A percentile compares a stretch with the other conserved stretches of the same genome.
These are phyloP conservation scores for Trichophyton mentagrophytes DNA, from an alignment of 2,329 filamentous ascomycete genomes.

Conservation along the genomic window DNA sequence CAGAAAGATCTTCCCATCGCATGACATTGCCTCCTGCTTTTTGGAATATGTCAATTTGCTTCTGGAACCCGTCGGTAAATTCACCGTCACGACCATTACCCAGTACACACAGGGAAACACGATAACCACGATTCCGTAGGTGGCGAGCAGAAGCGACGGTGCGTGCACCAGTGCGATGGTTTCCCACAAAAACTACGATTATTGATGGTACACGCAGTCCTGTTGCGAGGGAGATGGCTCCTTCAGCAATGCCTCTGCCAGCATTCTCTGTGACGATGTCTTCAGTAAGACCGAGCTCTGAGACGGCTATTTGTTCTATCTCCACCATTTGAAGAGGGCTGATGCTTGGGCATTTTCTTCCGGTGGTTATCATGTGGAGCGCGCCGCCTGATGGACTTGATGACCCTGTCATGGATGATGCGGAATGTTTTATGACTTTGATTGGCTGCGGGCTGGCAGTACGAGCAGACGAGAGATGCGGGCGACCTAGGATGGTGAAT, in stretches of 20 bases:
- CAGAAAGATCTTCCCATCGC: conserved; percentile 46
- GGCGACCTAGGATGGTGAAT: conserved; percentile 24
- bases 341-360: conserved; percentile 45
- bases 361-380: conserved; percentile 43
- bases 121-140: conserved; percentile 67
- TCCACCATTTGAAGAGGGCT: conserved; percentile 76
- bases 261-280: conserved; percentile 89
- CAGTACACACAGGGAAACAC: conserved; percentile 70
- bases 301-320: conserved; percentile 78
- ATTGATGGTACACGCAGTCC: conserved; percentile 42
- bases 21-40: conserved; percentile 67
- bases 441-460: conserved; percentile 30
- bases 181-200: conserved; percentile 78
- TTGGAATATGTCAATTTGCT: conserved; percentile 72
- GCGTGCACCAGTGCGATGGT: conserved; percentile 76
- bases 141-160: conserved; percentile 78
- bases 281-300: conserved; percentile 74
- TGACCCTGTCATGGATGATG: conserved; percentile 31
- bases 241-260: conserved; percentile 72
- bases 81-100: conserved; percentile 73
- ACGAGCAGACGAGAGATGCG: conserved; percentile 26
- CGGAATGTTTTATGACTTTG: conserved; percentile 26
- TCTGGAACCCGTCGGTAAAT: conserved; percentile 63
- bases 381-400: conserved; percentile 26
- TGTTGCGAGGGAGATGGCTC: conserved; percentile 57